Evolutionary conservation across 257 asterid species (phyloP), one percentile per base, ranked within the genome.

Genomic region (Petunia secreta): DNA sequence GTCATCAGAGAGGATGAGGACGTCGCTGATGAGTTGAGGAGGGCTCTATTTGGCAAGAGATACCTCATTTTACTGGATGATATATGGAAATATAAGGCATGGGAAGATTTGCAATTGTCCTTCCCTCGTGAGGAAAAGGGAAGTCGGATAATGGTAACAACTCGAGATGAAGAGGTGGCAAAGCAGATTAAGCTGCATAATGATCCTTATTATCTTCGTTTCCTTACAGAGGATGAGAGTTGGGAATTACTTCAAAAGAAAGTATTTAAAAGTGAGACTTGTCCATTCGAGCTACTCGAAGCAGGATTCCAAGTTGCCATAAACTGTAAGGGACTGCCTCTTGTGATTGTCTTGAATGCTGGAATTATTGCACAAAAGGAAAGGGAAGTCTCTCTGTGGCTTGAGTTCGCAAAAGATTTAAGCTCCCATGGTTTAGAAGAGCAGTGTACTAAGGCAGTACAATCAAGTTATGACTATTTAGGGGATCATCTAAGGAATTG

Each of bases 81-180:
- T 41, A 63, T 58, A 3, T 80, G 83, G 83, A 4, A 57, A 3
- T n/a, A 80, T 7, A 4, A 66, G n/a, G 69, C 64, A 8, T 69
- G 71, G 48, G 68, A 68, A 9, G 55, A 55, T 4, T 44, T 80
- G 71, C 39, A 40, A 58, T 39, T 2, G 40, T 59, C 34, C 0
- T 76, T 76, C 41, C 80, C 80, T 2, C 4, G 4, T 25, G 8
- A 0, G 59, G 54, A 37, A 7, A 7, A 0, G 3, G 79, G 83
- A 0, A 80, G 83, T 80, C 71, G 79, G 71, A 52, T 80, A 2
- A 57, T 80, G 46, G 36, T 80, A 38, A 71, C 79, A 57, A 68
- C 83, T 1, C 64, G 74, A 0, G 0, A 1, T 7, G 3, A 16
- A n/a, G 7, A 58, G 2, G 79, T 80, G 5, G 79, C 74, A 6